Percentiles rank a stretch among this genome's conserved stretches.
Evolutionary conservation across 2,329 filamentous ascomycete species (phyloP).

Genomic region (Thielaviopsis euricoi): DNA sequence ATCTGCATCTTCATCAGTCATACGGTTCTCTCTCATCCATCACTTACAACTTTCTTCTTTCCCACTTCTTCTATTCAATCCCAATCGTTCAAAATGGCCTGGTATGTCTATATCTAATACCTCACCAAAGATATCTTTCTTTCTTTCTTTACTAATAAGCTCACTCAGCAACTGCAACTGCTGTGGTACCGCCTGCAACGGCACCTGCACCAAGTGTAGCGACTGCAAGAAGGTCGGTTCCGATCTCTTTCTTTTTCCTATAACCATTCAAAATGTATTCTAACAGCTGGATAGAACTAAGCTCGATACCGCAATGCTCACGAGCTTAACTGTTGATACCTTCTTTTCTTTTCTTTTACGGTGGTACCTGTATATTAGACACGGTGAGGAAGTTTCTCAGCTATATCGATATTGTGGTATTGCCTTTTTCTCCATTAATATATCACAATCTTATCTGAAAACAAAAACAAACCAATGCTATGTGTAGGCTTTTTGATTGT

Average conservation of each 20-base stretch:
- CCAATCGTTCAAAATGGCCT: conserved; percentile 12
- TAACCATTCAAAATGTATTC: too few species aligned
- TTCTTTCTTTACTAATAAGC: neutral
- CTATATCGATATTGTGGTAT: too few species aligned
- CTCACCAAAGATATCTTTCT: too few species aligned
- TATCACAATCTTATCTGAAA: too few species aligned
- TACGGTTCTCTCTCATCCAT: neutral
- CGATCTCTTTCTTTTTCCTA: neutral
- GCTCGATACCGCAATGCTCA: too few species aligned
- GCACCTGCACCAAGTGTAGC: conserved; percentile 6
- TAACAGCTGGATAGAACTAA: neutral
- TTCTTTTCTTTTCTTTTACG: too few species aligned
- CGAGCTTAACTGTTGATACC: too few species aligned
- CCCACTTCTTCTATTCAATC: neutral
- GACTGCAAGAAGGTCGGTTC: conserved; percentile 2
- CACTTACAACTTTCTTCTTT: neutral
- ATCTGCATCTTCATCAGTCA: neutral
- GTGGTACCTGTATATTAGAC: neutral
- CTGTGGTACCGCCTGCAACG: conserved; percentile 5
- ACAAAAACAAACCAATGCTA: too few species aligned
- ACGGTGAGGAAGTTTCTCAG: too few species aligned
- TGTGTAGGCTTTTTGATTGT: too few species aligned
- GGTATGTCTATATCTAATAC: too few species aligned
- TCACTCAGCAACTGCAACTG: conserved; percentile 10
- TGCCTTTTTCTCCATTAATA: too few species aligned